Evolutionary conservation across 2,329 filamentous ascomycete genomes (phyloP).

Genomic region (Septoria petroselini): DNA sequence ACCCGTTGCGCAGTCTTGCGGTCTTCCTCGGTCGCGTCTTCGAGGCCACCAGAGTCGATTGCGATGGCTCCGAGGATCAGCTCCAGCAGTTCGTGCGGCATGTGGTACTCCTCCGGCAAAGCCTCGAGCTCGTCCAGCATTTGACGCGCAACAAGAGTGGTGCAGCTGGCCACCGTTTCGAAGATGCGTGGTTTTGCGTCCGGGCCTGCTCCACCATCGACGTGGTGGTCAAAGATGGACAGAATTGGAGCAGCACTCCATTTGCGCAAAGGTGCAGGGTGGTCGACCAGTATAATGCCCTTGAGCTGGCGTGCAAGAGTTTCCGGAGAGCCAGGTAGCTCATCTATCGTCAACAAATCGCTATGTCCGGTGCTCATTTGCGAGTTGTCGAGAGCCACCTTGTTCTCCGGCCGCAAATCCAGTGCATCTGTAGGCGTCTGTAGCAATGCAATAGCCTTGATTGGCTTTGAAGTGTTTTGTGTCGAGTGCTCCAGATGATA

Average conservation of each 20-base stretch:
- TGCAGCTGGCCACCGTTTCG: slow-evolving; percentile 47
- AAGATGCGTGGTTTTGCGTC: slow-evolving; percentile 47
- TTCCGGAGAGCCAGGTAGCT: slow-evolving; percentile 48
- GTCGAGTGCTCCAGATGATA: slow-evolving; percentile 49
- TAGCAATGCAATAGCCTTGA: slow-evolving; percentile 48
- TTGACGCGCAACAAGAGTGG: slow-evolving; percentile 47
- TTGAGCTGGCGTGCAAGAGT: slow-evolving; percentile 44
- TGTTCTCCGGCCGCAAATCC: slow-evolving; percentile 50
- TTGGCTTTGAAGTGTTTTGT: slow-evolving; percentile 42
- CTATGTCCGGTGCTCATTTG: slow-evolving; percentile 48
- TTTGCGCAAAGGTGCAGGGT: slow-evolving; percentile 44
- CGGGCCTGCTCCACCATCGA: slow-evolving; percentile 43
- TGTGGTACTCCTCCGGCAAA: slow-evolving; percentile 47
- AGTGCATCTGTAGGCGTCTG: slow-evolving; percentile 48
- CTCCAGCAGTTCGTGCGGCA: slow-evolving; percentile 51
- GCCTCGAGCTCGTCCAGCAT: slow-evolving; percentile 48
- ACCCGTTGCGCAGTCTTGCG: slow-evolving; percentile 41
- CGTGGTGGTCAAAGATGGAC: slow-evolving; percentile 49
- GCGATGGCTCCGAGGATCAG: slow-evolving; percentile 48
- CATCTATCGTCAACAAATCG: slow-evolving; percentile 48
- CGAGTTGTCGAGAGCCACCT: slow-evolving; percentile 45
- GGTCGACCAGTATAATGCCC: slow-evolving; percentile 50
- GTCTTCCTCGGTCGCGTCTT: slow-evolving; percentile 42
- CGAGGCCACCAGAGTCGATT: slow-evolving; percentile 46
- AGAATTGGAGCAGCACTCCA: slow-evolving; percentile 47